These are phyloP conservation scores for Leishmania tropica DNA, from an alignment of 208 protist species.

Conservation along the genomic window DNA sequence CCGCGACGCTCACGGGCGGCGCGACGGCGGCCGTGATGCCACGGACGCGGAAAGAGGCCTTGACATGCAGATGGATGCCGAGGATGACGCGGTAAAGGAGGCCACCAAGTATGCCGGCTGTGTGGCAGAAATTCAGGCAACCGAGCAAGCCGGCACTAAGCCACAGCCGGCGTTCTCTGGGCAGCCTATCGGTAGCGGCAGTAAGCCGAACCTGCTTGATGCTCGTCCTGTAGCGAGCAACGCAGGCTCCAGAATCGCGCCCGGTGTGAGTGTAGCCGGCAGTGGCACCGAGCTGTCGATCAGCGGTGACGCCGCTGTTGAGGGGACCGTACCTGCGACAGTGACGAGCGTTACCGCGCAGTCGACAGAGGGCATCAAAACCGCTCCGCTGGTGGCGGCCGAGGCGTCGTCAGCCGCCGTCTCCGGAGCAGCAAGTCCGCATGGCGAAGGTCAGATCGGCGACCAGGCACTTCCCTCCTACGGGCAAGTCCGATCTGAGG, in stretches of 20 bases:
- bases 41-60: conserved; percentile 1
- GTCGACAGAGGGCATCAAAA: neutral
- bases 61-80: conserved; percentile 51
- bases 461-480: neutral
- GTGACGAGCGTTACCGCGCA: neutral
- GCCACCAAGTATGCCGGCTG: conserved; percentile 57
- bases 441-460: neutral
- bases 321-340: neutral
- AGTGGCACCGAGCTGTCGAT: neutral
- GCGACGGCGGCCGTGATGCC: neutral
- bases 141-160: neutral
- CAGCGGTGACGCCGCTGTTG: neutral
- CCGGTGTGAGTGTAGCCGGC: neutral
- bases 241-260: neutral
- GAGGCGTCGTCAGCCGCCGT: neutral
- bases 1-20: neutral
- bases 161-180: neutral
- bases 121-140: conserved; percentile 28
- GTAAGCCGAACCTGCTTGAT: neutral
- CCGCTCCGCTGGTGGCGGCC: neutral
- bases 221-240: neutral
- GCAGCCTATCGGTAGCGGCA: neutral
- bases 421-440: conserved; percentile 1
- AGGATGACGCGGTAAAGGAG: conserved; percentile 68
- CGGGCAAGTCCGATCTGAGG: neutral